Evolutionary conservation across 1,139 yeast genomes (phyloP), one percentile per base, ranked within the genome.

Genomic region (Candida anutae): DNA sequence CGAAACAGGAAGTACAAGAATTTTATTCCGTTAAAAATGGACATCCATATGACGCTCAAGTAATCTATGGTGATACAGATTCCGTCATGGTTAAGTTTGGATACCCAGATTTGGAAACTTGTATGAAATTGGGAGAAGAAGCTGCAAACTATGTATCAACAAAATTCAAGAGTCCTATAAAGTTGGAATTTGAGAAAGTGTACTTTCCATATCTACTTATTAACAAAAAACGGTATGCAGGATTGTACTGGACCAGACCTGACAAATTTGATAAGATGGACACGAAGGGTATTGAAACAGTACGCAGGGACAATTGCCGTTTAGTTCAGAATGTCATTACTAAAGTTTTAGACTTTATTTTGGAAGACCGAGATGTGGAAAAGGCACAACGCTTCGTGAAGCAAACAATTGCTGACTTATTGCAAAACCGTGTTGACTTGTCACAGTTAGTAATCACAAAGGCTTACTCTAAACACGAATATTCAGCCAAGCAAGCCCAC

Each of bases 31-130:
- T 76, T 18, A 75, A 74, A 31, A 87, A 90, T 53, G 97, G 97
- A 1, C 81, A 67, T 45, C 69, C 73, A 13, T 77, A 70, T 48
- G 94, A 93, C 57, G 81, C 97, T 0, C 73, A 80, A 40, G 98
- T 93, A 36, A 81, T 93, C 24, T 93, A 93, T 52, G 99, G 99
- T 62, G 99, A 93, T 58, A 93, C 99, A 0, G 99, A 93, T 70
- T 93, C 98, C 5, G 99, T 93, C 12, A 93, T 93, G 98, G 96
- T 93, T 25, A 87, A 85, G 48, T 93, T 93, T 59, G 99, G 99
- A 1, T 74, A 78, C 22, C 60, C 64, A n/a, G 95, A 87, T 46
- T 54, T 90, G 36, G 75, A 66, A 32, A 80, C 82, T 18, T 84
- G 95, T 43, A 93, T 93, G 98, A 69, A 72, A 32, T 51, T 87